These are phyloP conservation scores for Peronospora belbahrii DNA, from an alignment of 352 stramenopile genomes.

Conservation along the genomic window DNA sequence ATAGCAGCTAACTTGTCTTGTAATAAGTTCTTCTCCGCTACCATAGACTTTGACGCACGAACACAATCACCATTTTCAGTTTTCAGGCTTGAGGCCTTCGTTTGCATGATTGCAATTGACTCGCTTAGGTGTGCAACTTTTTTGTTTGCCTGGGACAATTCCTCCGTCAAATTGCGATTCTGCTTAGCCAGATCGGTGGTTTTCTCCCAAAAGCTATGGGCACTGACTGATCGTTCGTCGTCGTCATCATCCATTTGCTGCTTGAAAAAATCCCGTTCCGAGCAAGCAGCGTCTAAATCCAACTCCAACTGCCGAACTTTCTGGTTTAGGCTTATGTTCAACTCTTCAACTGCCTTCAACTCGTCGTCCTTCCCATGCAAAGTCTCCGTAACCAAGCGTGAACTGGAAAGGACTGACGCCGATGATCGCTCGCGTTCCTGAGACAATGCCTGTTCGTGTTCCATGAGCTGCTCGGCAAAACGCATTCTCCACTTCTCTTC, in stretches of 20 bases:
- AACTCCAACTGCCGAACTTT: slow-evolving; percentile 71
- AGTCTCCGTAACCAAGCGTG: slow-evolving; percentile 57
- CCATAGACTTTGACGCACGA: slow-evolving; percentile 49
- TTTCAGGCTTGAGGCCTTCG: slow-evolving; percentile 41
- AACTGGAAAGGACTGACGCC: slow-evolving; percentile 57
- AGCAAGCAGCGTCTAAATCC: slow-evolving; percentile 51
- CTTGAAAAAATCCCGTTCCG: slow-evolving; percentile 66
- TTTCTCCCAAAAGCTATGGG: slow-evolving; percentile 80
- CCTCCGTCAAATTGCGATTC: slow-evolving; percentile 66
- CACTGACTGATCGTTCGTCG: slow-evolving; percentile 57
- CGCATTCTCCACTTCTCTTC: slow-evolving; percentile 76
- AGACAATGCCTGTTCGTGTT: slow-evolving; percentile 58
- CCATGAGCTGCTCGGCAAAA: slow-evolving; percentile 56
- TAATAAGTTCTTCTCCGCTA: slow-evolving; percentile 66
- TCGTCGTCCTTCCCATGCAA: slow-evolving; percentile 73
- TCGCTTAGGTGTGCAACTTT: slow-evolving; percentile 61
- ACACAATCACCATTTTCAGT: slow-evolving; percentile 51
- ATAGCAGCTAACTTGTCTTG: slow-evolving; percentile 56
- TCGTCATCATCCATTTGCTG: slow-evolving; percentile 68
- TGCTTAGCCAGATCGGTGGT: slow-evolving; percentile 78
- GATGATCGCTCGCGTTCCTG: slow-evolving; percentile 59
- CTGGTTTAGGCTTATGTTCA: slow-evolving; percentile 46
- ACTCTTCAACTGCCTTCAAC: slow-evolving; percentile 59
- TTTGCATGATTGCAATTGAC: slow-evolving; percentile 49
- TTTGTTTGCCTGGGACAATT: slow-evolving; percentile 56